These are phyloP conservation scores for Graphium sp. DNA, from an alignment of 2,329 filamentous ascomycete species.

Conservation along the genomic window DNA sequence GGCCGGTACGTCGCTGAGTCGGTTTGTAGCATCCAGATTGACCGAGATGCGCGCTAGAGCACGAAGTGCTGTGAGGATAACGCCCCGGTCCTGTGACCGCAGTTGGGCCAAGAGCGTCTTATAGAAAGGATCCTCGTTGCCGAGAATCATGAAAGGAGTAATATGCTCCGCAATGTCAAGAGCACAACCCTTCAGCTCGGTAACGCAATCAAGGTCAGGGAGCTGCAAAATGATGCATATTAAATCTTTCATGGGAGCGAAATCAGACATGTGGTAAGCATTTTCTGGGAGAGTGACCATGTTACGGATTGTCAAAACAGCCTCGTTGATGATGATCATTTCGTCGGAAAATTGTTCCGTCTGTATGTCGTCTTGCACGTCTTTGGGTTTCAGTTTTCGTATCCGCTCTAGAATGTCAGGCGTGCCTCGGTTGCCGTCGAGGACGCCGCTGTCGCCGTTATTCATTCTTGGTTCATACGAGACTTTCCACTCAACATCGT, in stretches of 20 bases:
- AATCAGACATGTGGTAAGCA: conserved; percentile 60
- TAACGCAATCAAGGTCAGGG: conserved; percentile 52
- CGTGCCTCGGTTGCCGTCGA: conserved; percentile 31
- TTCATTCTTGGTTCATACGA: conserved; percentile 38
- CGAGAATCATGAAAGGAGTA: conserved; percentile 62
- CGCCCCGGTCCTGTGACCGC: conserved; percentile 58
- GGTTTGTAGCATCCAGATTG: conserved; percentile 65
- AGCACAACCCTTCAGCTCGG: conserved; percentile 79
- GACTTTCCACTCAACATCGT: conserved; percentile 66
- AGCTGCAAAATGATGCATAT: conserved; percentile 69
- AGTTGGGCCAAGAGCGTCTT: conserved; percentile 50
- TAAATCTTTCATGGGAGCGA: conserved; percentile 62
- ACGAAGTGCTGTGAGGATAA: conserved; percentile 63
- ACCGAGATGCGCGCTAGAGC: conserved; percentile 79
- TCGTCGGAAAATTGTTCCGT: conserved; percentile 53
- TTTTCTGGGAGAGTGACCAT: conserved; percentile 93
- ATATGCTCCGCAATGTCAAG: conserved; percentile 86
- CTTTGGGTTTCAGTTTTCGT: conserved; percentile 36
- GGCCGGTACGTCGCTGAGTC: conserved; percentile 53
- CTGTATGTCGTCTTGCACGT: conserved; percentile 53
- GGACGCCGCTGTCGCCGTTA: conserved; percentile 32
- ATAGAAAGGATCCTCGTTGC: conserved; percentile 64
- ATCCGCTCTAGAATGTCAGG: conserved; percentile 49
- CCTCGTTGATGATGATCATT: conserved; percentile 68
- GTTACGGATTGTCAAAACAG: conserved; percentile 76